Evolutionary conservation across 2,329 filamentous ascomycete species (phyloP), one percentile per base, ranked within the genome.

Genomic region (Trichoderma arundinaceum): DNA sequence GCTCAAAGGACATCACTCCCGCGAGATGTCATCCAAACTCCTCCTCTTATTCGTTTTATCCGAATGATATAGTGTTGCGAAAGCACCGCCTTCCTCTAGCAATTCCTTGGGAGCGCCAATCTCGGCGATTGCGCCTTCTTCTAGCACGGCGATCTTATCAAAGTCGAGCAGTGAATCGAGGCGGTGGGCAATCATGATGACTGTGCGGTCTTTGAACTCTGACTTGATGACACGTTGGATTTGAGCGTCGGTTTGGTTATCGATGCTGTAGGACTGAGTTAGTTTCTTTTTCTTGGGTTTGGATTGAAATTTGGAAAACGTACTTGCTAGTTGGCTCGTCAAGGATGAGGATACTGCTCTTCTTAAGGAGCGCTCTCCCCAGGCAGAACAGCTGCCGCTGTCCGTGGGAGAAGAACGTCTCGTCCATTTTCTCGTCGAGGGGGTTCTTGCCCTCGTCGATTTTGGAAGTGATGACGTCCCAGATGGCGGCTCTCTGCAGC

Each of bases 401-500:
- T 0, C 76, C 75, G 13, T 75, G 75, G 4, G 75, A 76, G n/a
- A 77, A 54, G 48, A 72, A 81, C 67, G 80, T 72, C 61, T 74
- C 72, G 10, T 75, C 70, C 68, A 77, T 73, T 60, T 78, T 75
- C 22, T 70, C 68, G 6, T 75, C 72, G 1, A 85, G 69, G 0
- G 69, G 67, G 8, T 66, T 56, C 6, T 68, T 69, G 2, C 59
- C 68, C 1, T 65, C 79, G 0, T 76, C 78, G 15, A 79, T 77
- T 38, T 77, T 77, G 3, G 74, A 69, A n/a, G 77, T 71, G 7
- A 86, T 75, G 1, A 78, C 71, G 1, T 77, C 71, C 77, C 78
- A 81, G 0, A 88, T 73, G 4, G 80, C 77, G 0, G 85, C 83
- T 15, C 80, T 79, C 10, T 79, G 72, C 1, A 88, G 73, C 0